Conservation (phyloP, 495 filamentous ascomycete genomes). For the Pseudomonodictys pantanalensis region DNA sequence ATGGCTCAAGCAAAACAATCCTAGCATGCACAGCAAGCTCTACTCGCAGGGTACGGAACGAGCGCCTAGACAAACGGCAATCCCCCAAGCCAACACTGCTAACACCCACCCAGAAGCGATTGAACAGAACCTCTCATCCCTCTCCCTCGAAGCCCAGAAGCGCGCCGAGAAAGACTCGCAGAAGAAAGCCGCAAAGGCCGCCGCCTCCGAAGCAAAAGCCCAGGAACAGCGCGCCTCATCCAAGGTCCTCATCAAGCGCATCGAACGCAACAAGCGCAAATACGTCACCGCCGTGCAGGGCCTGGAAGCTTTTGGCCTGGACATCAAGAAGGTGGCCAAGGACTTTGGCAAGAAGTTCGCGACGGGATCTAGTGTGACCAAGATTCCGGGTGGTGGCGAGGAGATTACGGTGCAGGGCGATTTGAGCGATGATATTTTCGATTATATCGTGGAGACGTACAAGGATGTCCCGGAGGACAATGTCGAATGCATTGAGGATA, state of each 20-base stretch:
- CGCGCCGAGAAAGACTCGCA: slow-evolving; percentile 89
- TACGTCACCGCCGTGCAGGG: slow-evolving; percentile 88
- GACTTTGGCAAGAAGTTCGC: slow-evolving; percentile 92
- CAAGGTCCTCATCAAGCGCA: slow-evolving; percentile 88
- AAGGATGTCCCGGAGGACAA: slow-evolving; percentile 85
- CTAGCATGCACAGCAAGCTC: slow-evolving; percentile 67
- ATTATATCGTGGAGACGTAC: slow-evolving; percentile 84
- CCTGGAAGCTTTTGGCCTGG: slow-evolving; percentile 83
- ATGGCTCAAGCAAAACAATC: slow-evolving; percentile 78
- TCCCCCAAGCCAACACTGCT: no score
- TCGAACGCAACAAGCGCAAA: slow-evolving; percentile 97
- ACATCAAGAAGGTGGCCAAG: slow-evolving; percentile 89
- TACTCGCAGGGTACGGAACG: slow-evolving; percentile 72
- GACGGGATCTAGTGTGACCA: slow-evolving; percentile 88
- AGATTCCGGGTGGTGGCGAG: slow-evolving; percentile 78
- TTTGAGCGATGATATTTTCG: slow-evolving; percentile 88
- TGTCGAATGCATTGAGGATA: slow-evolving; percentile 89
- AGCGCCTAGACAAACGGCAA: slow-evolving; percentile 17
- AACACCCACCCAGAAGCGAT: slow-evolving; percentile 61
- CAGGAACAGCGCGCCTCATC: slow-evolving; percentile 71
- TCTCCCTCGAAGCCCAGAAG: slow-evolving; percentile 85
- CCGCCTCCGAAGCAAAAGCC: slow-evolving; percentile 74
- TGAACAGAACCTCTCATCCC: slow-evolving; percentile 73
- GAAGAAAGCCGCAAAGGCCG: slow-evolving; percentile 93
- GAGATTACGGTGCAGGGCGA: slow-evolving; percentile 99